These are phyloP conservation scores for Talaromyces albobiverticillius DNA, from an alignment of 2,329 filamentous ascomycete genomes.

Conservation along the genomic window DNA sequence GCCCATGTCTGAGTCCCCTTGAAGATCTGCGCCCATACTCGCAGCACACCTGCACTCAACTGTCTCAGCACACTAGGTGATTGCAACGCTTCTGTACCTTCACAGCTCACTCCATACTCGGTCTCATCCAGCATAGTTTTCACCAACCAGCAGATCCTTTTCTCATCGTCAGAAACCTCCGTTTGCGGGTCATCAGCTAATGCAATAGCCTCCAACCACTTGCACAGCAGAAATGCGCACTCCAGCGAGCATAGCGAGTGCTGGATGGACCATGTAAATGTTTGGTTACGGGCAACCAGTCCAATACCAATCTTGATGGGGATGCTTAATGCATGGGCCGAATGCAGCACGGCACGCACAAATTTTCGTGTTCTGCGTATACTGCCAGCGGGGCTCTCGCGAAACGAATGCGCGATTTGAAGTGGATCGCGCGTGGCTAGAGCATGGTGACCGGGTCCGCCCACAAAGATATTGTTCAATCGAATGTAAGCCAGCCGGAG, in stretches of 20 bases:
- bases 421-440: slow-evolving; percentile 22
- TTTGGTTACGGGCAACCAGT: slow-evolving; percentile 38
- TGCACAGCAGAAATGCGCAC: slow-evolving; percentile 39
- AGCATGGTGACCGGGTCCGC: slow-evolving; percentile 42
- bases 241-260: slow-evolving; percentile 39
- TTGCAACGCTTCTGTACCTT: slow-evolving; percentile 11
- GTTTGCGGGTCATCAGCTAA: slow-evolving; percentile 29
- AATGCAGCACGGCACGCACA: slow-evolving; percentile 62
- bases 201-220: slow-evolving; percentile 37
- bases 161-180: slow-evolving; percentile 37
- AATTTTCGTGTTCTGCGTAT: slow-evolving; percentile 57
- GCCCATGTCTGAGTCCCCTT: slow-evolving; percentile 42
- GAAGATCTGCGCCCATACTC: slow-evolving; percentile 44
- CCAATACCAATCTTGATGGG: slow-evolving; percentile 34
- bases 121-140: slow-evolving; percentile 39
- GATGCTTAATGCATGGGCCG: slow-evolving; percentile 65
- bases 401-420: slow-evolving; percentile 59
- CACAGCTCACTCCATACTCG: slow-evolving; percentile 6
- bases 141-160: slow-evolving; percentile 34
- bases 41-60: slow-evolving; percentile 38
- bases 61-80: slow-evolving; percentile 32
- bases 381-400: slow-evolving; percentile 46
- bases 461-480: slow-evolving; percentile 59
- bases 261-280: slow-evolving; percentile 34
- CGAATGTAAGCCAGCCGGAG: slow-evolving; percentile 58